phyloP scores from a whole-genome alignment of 202 grass and related monocot species.

The Sporobolus alterniflorus region DNA sequence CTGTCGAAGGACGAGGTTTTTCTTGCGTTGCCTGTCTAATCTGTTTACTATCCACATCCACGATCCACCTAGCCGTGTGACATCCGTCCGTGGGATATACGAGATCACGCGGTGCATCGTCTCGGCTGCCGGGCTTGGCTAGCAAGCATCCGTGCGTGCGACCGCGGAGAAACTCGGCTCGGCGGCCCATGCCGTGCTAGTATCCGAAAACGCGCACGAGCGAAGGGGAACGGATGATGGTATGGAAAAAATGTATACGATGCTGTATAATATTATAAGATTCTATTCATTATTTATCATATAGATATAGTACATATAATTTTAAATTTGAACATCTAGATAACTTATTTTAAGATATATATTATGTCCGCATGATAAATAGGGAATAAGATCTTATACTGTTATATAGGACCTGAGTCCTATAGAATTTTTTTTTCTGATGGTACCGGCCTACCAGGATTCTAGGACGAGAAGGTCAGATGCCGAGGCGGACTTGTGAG shows the following conservation, averaged over 20 bases:
- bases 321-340: no score
- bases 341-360: no score
- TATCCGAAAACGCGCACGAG: neutral
- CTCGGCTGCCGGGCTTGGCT: neutral
- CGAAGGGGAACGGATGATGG: no score
- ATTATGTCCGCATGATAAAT: no score
- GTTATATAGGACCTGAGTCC: no score
- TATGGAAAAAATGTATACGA: no score
- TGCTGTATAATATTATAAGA: no score
- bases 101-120: neutral
- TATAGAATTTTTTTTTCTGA: no score
- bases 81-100: neutral
- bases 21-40: neutral
- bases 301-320: no score
- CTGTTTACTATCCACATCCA: neutral
- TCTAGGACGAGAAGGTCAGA: neutral
- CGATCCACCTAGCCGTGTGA: neutral
- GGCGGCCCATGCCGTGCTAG: neutral
- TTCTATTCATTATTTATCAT: no score
- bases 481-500: neutral
- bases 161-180: neutral
- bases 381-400: no score
- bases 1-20: no score
- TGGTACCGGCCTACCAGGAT: neutral
- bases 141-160: neutral